These are phyloP conservation scores for Tylopilus orsonianus DNA, from an alignment of 1,284 basidiomycete species.

Conservation along the genomic window DNA sequence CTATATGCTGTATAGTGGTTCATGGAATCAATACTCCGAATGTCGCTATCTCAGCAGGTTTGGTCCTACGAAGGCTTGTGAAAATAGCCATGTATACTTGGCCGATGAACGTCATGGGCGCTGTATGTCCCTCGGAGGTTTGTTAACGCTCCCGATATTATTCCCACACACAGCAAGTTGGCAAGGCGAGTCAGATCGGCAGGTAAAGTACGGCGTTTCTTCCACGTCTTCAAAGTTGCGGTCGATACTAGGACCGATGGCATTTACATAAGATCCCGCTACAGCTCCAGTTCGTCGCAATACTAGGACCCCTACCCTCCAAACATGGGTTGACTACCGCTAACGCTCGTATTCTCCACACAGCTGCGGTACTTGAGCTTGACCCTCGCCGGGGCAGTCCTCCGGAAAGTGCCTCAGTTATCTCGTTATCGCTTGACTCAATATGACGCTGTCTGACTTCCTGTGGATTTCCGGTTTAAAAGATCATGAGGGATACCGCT, in stretches of 20 bases:
- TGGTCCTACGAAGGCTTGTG: not conserved
- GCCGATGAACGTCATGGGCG: not conserved
- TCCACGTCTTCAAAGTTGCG: conserved; percentile 19
- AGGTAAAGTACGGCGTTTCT: conserved; percentile 30
- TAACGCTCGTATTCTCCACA: conserved; percentile 11
- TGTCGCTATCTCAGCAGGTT: too few species aligned
- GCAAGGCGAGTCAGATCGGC: conserved; percentile 31
- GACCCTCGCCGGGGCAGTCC: conserved; percentile 7
- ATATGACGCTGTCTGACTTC: conserved; percentile 25
- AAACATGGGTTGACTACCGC: conserved; percentile 22
- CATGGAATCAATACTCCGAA: not conserved
- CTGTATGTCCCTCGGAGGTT: conserved; percentile 18
- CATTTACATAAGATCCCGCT: conserved; percentile 15
- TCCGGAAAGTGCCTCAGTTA: conserved; percentile 4
- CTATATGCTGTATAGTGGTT: conserved; percentile 17
- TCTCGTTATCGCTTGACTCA: conserved; percentile 31
- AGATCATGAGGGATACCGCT: conserved; percentile 5
- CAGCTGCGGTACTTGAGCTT: conserved; percentile 23
- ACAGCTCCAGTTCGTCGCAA: conserved; percentile 20
- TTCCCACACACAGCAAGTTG: conserved; percentile 37
- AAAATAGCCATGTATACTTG: conserved; percentile 1
- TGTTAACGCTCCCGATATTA: conserved; percentile 4
- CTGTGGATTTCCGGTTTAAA: conserved; percentile 31
- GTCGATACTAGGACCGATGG: conserved; percentile 23
- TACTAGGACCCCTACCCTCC: conserved; percentile 11